Evolutionary conservation across 164 flowering plant genomes (phyloP).

Genomic region (Annona cherimola): DNA sequence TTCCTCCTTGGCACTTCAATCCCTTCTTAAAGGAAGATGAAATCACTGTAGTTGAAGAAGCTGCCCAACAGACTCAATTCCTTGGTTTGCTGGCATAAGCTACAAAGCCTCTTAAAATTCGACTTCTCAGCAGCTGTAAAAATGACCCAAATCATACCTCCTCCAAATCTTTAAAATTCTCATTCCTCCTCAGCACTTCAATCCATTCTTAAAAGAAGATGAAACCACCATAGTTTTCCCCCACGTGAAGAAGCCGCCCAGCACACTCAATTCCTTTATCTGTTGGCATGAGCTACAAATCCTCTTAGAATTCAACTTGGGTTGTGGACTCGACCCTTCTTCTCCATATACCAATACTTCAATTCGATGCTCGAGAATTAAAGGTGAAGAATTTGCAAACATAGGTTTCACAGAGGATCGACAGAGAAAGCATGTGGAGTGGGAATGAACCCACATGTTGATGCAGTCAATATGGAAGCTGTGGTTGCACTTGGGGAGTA

Average conservation of each 20-base stretch:
- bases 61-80: too few species aligned
- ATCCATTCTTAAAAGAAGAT: conserved; percentile 7
- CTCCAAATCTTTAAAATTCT: not conserved
- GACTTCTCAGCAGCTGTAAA: too few species aligned
- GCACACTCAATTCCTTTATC: not conserved
- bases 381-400: not conserved
- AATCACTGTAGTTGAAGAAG: too few species aligned
- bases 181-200: conserved; percentile 7
- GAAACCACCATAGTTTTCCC: not conserved
- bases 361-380: too few species aligned
- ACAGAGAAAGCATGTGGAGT: conserved; percentile 57
- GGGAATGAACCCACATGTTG: conserved; percentile 55
- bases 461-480: conserved; percentile 52
- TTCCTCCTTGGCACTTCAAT: too few species aligned
- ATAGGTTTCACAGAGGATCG: conserved; percentile 36
- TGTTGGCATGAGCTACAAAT: conserved; percentile 6
- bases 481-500: conserved; percentile 49
- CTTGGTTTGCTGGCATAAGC: too few species aligned
- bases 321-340: too few species aligned
- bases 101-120: too few species aligned
- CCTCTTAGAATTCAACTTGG: too few species aligned
- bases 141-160: conserved; percentile 2
- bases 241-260: not conserved
- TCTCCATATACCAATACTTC: too few species aligned
- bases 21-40: too few species aligned